These are phyloP conservation scores for Populus nigra DNA, from an alignment of 345 rosid genomes.

Conservation along the genomic window DNA sequence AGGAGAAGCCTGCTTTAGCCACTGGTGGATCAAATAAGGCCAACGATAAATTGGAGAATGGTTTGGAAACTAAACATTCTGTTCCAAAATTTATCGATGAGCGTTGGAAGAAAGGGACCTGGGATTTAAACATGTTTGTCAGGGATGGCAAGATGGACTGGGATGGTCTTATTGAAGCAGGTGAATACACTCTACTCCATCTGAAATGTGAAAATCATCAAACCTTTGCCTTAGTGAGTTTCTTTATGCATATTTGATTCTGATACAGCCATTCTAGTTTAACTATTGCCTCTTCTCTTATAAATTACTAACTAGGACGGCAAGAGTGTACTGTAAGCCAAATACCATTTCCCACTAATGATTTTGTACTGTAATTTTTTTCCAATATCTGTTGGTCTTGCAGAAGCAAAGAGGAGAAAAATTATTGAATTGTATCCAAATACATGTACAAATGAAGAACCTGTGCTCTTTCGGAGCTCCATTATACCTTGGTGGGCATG, in stretches of 20 bases:
- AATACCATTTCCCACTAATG: not conserved
- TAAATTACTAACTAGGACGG: no score
- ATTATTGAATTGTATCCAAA: constrained; percentile 46
- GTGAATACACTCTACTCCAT: constrained; percentile 10
- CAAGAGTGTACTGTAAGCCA: not conserved
- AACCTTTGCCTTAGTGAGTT: no score
- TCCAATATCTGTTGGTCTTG: constrained; percentile 4
- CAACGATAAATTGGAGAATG: constrained; percentile 6
- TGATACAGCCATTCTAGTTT: no score
- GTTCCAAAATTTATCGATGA: constrained; percentile 33
- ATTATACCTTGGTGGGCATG: constrained; percentile 64
- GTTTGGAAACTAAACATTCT: constrained; percentile 21
- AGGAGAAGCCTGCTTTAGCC: constrained; percentile 3
- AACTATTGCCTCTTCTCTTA: no score
- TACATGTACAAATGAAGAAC: constrained; percentile 44
- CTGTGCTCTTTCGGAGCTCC: constrained; percentile 51
- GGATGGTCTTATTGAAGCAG: constrained; percentile 49
- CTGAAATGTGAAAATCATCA: not conserved
- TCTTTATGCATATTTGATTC: no score
- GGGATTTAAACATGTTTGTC: constrained; percentile 58
- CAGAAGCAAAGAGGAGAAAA: constrained; percentile 61
- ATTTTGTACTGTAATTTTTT: not conserved
- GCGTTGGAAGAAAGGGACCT: constrained; percentile 51
- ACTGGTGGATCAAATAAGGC: constrained; percentile 8
- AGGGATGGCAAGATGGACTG: constrained; percentile 50